Base-by-base conservation (phyloP, 75 land plant species). In the Adiantum capillusveneris region DNA sequence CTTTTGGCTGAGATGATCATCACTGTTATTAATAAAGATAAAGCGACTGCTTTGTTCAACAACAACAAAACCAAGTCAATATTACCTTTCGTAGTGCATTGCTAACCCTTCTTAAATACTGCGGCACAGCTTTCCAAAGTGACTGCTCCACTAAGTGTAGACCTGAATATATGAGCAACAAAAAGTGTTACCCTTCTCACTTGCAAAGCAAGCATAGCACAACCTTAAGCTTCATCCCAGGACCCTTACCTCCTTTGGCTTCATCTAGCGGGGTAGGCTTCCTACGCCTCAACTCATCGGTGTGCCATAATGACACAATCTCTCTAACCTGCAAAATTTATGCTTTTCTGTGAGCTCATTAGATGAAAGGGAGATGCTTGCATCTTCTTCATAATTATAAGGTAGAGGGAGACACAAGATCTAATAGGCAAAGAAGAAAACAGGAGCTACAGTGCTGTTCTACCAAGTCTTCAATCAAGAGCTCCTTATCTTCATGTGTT, bases 251-350 rank as follows among this genome's bases (percentile, higher is more conserved):
- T 75, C 81, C 84, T 50, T 81, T 80, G 34, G 96, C 96, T 83
- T 93, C 98, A 73, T 93, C 98, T 20, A 83, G 81, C 43, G 96
- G 96, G 37, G 98, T 89, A 46, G 98, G 98, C 53, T 85, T 83
- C 34, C 77, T 81, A 25, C 98, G 82, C 48, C 98, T 80, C 21
- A 93, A 67, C 57, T 93, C 98, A 75, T 93, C 98, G 20, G 98
- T 93, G 48, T 86, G 98, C 90, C 96, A 93, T 52, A 90, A 54
- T 26, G 96, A 57, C 18, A 81, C 81, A 53, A 93, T 79, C 78
- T 93, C 96, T 62, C 98, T 80, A 59, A 81, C 82, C 94, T 88
- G 63, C 44, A 29, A 25, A 11, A 51, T 51, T 18, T 22, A 51
- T n/a, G 7, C 53, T 6, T 11, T 18, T 7, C 21, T 18, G 11